phyloP scores from a whole-genome alignment of 805 yeast genomes.

The Monosporozyma aerobia region DNA sequence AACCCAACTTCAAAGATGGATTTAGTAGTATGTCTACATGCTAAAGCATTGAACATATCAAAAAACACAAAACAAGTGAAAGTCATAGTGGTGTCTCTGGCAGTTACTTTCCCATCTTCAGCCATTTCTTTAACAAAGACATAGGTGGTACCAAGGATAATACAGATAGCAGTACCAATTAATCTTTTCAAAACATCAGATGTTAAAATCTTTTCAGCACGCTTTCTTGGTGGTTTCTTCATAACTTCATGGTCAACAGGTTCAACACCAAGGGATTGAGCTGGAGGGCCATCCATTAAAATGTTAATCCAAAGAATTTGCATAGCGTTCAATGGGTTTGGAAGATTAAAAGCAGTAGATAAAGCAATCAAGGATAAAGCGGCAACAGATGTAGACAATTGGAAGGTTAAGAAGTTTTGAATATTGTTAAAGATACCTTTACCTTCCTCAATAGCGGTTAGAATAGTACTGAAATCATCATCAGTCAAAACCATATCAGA shows the following conservation, averaged over 20 bases:
- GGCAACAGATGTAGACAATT: conserved; percentile 90
- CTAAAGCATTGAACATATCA: conserved; percentile 93
- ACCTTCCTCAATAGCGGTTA: conserved; percentile 93
- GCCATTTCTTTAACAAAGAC: conserved; percentile 82
- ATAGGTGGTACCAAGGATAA: conserved; percentile 84
- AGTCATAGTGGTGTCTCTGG: conserved; percentile 98
- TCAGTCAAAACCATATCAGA: conserved; percentile 96
- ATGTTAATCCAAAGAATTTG: conserved; percentile 97
- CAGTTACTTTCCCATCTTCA: conserved; percentile 65
- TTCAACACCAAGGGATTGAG: conserved; percentile 94
- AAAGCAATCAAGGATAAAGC: conserved; percentile 85
- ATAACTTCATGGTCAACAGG: conserved; percentile 94
- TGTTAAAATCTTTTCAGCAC: conserved; percentile 79
- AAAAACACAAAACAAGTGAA: conserved; percentile 92
- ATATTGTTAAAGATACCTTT: conserved; percentile 94
- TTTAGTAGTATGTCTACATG: conserved; percentile 83
- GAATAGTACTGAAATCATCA: conserved; percentile 90
- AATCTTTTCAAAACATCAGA: conserved; percentile 59
- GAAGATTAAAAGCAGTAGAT: conserved; percentile 76
- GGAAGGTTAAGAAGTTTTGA: conserved; percentile 91
- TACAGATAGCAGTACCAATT: conserved; percentile 56
- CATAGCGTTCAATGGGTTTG: conserved; percentile 96
- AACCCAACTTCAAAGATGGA: conserved; percentile 77
- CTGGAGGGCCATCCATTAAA: conserved; percentile 98
- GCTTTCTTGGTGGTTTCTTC: conserved; percentile 90